Evolutionary conservation across 345 rosid genomes (phyloP).

Genomic region (Xanthoceras sorbifolium): DNA sequence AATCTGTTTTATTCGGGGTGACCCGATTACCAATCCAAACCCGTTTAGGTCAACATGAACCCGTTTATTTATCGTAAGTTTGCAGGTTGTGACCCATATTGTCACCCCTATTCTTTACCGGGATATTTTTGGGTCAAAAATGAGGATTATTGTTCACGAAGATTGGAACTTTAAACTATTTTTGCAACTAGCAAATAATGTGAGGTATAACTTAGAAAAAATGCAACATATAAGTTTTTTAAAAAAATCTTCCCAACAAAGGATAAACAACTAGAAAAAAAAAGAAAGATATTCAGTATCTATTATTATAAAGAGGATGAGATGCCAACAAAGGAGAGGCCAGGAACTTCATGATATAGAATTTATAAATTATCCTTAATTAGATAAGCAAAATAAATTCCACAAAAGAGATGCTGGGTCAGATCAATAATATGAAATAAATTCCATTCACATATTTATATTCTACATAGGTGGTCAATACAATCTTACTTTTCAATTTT

Average conservation of each 20-base stretch:
- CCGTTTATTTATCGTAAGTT: too few species aligned
- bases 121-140: neutral
- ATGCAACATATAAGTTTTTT: too few species aligned
- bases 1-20: too few species aligned
- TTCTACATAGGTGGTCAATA: neutral
- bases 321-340: constrained; percentile 8
- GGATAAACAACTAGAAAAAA: neutral
- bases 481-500: neutral
- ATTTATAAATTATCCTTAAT: neutral
- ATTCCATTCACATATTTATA: neutral
- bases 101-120: too few species aligned
- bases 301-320: neutral
- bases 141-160: neutral
- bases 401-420: neutral
- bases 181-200: too few species aligned
- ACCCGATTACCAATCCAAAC: too few species aligned
- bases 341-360: neutral
- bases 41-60: too few species aligned
- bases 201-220: too few species aligned
- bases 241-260: too few species aligned
- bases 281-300: neutral
- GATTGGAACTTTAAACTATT: too few species aligned
- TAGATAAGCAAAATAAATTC: neutral
- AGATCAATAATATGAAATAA: neutral
- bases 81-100: too few species aligned